Percentiles rank a stretch among this genome's conserved stretches.
Conservation (phyloP, 768 basidiomycete species). For the Serendipita sp. region DNA sequence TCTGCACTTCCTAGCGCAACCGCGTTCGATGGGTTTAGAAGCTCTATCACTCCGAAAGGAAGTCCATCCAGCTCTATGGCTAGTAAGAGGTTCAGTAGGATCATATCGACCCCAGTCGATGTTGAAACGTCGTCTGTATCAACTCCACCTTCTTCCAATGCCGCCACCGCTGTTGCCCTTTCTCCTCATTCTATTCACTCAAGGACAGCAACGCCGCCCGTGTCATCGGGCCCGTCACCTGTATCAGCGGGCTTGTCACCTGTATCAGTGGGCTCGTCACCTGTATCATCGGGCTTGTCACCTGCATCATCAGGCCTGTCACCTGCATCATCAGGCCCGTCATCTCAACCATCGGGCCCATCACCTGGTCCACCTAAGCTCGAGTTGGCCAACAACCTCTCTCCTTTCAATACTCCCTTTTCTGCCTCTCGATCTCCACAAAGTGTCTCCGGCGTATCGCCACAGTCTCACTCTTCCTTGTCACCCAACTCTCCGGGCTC, state of each 20-base stretch:
- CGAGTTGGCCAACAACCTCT: neutral
- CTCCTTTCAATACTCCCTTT: neutral
- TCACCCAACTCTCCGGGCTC: no score
- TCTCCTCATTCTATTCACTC: neutral
- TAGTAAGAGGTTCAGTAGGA: no score
- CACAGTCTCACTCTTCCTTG: no score
- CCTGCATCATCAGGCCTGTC: neutral
- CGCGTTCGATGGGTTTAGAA: slow-evolving; percentile 1
- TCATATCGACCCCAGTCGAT: no score
- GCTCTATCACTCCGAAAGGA: neutral
- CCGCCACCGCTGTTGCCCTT: neutral
- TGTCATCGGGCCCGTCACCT: no score
- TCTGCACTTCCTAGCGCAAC: neutral
- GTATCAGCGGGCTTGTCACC: neutral
- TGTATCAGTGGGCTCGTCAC: neutral
- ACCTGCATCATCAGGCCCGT: neutral
- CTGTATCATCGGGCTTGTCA: neutral
- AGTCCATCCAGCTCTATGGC: neutral
- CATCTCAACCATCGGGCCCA: neutral
- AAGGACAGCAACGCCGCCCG: neutral
- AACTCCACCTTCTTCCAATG: neutral
- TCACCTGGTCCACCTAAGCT: neutral
- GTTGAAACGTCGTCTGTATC: neutral
- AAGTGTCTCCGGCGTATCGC: no score
- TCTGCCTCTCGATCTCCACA: neutral